Evolutionary conservation across 352 stramenopile genomes (phyloP).

Genomic region (Phytophthora chlamydospora): DNA sequence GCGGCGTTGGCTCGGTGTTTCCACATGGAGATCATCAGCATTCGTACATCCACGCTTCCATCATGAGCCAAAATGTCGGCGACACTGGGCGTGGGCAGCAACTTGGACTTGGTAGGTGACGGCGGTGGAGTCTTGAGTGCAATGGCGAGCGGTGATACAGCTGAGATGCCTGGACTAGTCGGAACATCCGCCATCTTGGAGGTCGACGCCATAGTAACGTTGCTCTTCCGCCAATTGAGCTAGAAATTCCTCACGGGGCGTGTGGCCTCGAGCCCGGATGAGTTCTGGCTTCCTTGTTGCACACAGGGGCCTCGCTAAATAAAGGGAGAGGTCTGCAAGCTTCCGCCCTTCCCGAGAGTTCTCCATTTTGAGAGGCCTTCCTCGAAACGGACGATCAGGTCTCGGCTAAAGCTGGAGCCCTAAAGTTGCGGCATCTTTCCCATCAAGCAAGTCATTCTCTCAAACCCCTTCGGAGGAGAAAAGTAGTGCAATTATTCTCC

Average conservation of each 20-base stretch:
- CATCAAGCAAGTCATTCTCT: too few relatives aligned
- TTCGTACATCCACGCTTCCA: slow-evolving; percentile 68
- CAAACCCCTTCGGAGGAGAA: too few relatives aligned
- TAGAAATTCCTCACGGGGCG: background rate
- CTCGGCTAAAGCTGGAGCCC: slow-evolving; percentile 11
- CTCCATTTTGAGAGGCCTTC: slow-evolving; percentile 2
- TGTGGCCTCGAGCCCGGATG: slow-evolving; percentile 7
- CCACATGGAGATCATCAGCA: slow-evolving; percentile 80
- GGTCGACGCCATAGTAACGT: slow-evolving; percentile 20
- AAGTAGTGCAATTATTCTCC: too few relatives aligned
- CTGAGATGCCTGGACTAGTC: slow-evolving; percentile 2
- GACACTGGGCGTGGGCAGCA: slow-evolving; percentile 19
- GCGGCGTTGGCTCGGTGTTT: slow-evolving; percentile 60
- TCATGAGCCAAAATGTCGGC: slow-evolving; percentile 48
- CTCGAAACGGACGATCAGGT: slow-evolving; percentile 15
- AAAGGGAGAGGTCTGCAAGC: slow-evolving; percentile 16
- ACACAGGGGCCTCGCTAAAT: slow-evolving; percentile 11
- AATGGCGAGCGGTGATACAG: slow-evolving; percentile 10
- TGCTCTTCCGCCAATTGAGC: background rate
- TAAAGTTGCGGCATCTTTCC: too few relatives aligned
- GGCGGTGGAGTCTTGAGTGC: slow-evolving; percentile 18
- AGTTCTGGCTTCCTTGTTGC: slow-evolving; percentile 9
- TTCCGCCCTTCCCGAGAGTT: background rate
- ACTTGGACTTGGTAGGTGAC: slow-evolving; percentile 25
- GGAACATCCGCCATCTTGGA: slow-evolving; percentile 11